Conservation (phyloP, 2,329 filamentous ascomycete species). For the Macrophomina phaseolina region DNA sequence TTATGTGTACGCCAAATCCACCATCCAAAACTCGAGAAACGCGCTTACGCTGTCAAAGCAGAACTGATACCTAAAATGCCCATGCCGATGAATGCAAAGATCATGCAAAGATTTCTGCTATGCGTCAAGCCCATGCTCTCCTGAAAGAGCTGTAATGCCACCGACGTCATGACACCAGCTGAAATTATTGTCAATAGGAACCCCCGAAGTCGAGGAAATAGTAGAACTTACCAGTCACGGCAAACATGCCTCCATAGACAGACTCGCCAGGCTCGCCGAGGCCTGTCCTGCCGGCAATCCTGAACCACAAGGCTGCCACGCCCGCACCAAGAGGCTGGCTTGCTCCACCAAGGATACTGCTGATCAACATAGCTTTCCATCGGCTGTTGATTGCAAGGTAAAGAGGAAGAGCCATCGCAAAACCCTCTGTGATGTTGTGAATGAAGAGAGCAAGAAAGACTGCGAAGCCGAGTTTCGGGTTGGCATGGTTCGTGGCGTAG, state of each 20-base stretch:
- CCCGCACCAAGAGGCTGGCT: slow-evolving; percentile 87
- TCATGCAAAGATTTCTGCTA: slow-evolving; percentile 75
- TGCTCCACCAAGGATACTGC: slow-evolving; percentile 80
- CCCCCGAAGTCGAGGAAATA: neutral
- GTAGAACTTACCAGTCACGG: slow-evolving; percentile 62
- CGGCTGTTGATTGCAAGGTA: slow-evolving; percentile 89
- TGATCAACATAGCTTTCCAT: slow-evolving; percentile 81
- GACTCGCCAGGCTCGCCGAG: slow-evolving; percentile 58
- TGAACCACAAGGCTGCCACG: slow-evolving; percentile 86
- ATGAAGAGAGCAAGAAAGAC: slow-evolving; percentile 97
- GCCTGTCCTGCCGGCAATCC: slow-evolving; percentile 62
- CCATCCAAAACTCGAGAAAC: neutral
- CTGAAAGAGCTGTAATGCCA: slow-evolving; percentile 85
- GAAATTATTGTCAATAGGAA: neutral
- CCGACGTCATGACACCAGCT: slow-evolving; percentile 93
- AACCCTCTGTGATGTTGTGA: slow-evolving; percentile 97
- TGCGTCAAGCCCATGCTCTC: slow-evolving; percentile 86
- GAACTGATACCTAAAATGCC: slow-evolving; percentile 82
- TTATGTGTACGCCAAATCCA: neutral
- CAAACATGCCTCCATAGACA: slow-evolving; percentile 82
- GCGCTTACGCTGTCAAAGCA: slow-evolving; percentile 70
- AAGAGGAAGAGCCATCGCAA: slow-evolving; percentile 88
- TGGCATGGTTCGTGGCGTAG: slow-evolving; percentile 96
- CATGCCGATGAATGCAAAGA: slow-evolving; percentile 87
- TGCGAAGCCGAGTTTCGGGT: slow-evolving; percentile 82